Evolutionary conservation across 2,329 filamentous ascomycete species (phyloP).

Genomic region (Phaeophleospora eucalypticola): DNA sequence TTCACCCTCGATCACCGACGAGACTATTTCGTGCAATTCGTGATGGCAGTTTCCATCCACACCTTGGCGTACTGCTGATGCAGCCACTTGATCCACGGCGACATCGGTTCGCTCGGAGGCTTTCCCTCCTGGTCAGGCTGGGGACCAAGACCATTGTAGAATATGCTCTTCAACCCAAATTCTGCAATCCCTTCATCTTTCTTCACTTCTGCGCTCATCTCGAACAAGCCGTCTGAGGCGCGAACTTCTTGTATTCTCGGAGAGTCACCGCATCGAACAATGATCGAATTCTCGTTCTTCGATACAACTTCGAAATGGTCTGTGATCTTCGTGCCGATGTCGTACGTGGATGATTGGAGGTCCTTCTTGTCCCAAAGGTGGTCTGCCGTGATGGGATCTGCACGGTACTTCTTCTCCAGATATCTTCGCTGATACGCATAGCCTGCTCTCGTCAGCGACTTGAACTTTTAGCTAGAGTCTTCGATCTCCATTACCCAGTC

Average conservation of each 20-base stretch:
- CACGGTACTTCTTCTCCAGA: slow-evolving; percentile 57
- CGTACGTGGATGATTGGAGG: slow-evolving; percentile 55
- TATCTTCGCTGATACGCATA: slow-evolving; percentile 57
- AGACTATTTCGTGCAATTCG: slow-evolving; percentile 35
- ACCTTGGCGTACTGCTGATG: slow-evolving; percentile 56
- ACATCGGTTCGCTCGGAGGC: slow-evolving; percentile 43
- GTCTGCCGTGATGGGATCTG: slow-evolving; percentile 48
- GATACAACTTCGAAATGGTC: slow-evolving; percentile 70
- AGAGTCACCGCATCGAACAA: slow-evolving; percentile 63
- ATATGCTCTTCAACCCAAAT: slow-evolving; percentile 62
- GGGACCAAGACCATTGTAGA: slow-evolving; percentile 50
- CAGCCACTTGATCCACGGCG: slow-evolving; percentile 45
- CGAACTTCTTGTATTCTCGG: slow-evolving; percentile 56
- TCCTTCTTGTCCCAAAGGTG: slow-evolving; percentile 60
- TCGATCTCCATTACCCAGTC: slow-evolving; percentile 50
- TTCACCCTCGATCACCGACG: slow-evolving; percentile 2
- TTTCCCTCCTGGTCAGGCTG: slow-evolving; percentile 30
- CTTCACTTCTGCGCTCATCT: slow-evolving; percentile 60
- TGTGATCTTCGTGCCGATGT: slow-evolving; percentile 60
- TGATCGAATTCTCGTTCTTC: slow-evolving; percentile 57
- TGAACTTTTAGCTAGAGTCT: not conserved
- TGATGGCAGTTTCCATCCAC: slow-evolving; percentile 52
- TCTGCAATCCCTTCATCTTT: slow-evolving; percentile 57
- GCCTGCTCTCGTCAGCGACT: slow-evolving; percentile 36
- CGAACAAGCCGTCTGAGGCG: slow-evolving; percentile 62